Percentiles rank a stretch among this genome's conserved stretches.
Evolutionary conservation across 306 rosid species (phyloP).

Genomic region (Fagus sylvatica): DNA sequence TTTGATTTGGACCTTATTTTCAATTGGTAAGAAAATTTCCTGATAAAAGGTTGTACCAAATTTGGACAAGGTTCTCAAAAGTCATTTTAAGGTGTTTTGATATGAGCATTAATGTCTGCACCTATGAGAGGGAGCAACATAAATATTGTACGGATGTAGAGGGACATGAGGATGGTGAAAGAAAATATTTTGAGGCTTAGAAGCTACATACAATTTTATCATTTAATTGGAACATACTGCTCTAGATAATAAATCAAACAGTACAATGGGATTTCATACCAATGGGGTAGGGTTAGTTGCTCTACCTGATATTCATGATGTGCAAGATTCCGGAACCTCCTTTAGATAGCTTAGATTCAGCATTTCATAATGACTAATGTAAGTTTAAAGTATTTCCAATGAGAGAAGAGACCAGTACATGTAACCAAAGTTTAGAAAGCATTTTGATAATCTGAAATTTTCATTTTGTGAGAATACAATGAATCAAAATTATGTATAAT

Average conservation of each 20-base stretch:
- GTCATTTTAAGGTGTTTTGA: not conserved
- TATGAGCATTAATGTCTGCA: not conserved
- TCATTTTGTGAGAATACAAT: constrained; percentile 1
- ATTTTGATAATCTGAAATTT: constrained; percentile 2
- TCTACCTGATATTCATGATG: not conserved
- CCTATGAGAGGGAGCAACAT: not conserved
- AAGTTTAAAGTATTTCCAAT: no score
- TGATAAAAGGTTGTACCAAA: not conserved
- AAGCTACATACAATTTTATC: not conserved
- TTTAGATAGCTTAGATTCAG: not conserved
- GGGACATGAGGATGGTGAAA: not conserved
- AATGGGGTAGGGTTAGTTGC: not conserved
- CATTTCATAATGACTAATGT: not conserved
- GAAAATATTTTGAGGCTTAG: not conserved
- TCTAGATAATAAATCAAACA: not conserved
- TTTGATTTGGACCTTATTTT: no score
- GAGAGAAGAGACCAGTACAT: no score
- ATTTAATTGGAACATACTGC: not conserved
- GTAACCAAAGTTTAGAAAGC: not conserved
- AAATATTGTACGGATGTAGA: not conserved
- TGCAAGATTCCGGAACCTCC: not conserved
- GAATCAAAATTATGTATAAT: constrained; percentile 25
- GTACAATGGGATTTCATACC: not conserved
- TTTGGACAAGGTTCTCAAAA: not conserved
- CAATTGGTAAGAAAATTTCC: no score